Conservation (phyloP, 441 rosid species). For the Omphalea diandra region DNA sequence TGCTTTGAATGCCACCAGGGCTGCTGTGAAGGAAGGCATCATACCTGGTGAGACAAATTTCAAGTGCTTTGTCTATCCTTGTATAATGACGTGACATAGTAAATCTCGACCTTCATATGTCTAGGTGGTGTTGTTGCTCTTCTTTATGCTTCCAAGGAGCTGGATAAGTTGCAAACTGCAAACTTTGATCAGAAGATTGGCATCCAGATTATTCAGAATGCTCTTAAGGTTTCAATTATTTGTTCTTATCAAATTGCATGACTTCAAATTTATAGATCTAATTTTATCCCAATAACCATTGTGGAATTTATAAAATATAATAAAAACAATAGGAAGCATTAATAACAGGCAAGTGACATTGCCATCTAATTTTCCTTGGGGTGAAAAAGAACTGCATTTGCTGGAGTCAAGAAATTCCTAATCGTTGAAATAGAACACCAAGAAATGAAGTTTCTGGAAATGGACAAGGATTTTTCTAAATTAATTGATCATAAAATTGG, state of each 20-base stretch:
- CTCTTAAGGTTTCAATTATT: constrained; percentile 51
- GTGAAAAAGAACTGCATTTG: background rate
- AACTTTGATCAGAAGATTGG: constrained; percentile 94
- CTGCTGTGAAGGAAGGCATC: constrained; percentile 93
- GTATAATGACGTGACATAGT: background rate
- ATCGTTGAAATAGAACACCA: too few relatives aligned
- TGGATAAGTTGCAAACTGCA: constrained; percentile 72
- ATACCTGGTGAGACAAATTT: constrained; percentile 53
- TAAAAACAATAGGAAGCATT: background rate
- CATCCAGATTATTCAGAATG: constrained; percentile 86
- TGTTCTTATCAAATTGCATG: background rate
- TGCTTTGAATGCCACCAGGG: constrained; percentile 90
- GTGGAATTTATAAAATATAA: background rate
- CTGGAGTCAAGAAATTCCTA: too few relatives aligned
- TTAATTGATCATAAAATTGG: too few relatives aligned
- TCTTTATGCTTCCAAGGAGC: constrained; percentile 69
- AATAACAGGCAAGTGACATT: background rate
- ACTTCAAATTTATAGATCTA: background rate
- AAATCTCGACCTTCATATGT: constrained; percentile 2
- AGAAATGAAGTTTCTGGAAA: too few relatives aligned
- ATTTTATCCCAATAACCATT: too few relatives aligned
- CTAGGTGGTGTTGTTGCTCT: constrained; percentile 88
- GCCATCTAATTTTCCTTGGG: background rate
- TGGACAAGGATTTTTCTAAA: too few relatives aligned
- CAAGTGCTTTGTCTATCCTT: background rate